A percentile compares a stretch with the other conserved stretches of the same genome.
phyloP scores from a whole-genome alignment of 169 alveolate species.

The Eimeria tenella region DNA sequence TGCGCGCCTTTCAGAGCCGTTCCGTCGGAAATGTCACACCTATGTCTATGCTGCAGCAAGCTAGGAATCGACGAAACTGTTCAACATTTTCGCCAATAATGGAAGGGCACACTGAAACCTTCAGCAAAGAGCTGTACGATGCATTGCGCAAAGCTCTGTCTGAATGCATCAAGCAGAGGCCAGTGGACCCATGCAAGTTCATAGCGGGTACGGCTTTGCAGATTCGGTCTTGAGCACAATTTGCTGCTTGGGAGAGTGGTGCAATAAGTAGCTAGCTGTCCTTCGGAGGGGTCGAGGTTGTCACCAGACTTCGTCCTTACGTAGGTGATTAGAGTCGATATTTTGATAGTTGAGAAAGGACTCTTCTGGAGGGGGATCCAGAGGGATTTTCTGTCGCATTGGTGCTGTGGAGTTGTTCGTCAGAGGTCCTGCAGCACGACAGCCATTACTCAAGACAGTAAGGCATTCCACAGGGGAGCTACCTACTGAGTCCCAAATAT shows the following conservation, averaged over 20 bases:
- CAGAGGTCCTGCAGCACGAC: constrained; percentile 37
- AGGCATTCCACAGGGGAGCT: neutral
- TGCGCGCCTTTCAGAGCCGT: neutral
- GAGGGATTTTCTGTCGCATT: neutral
- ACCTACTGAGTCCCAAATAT: too few relatives aligned
- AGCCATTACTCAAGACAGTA: constrained; percentile 65
- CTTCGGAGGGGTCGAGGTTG: neutral
- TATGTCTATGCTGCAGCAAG: neutral
- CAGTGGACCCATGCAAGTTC: constrained; percentile 57
- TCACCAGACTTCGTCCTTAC: neutral
- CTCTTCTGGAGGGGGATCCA: neutral
- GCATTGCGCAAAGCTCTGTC: constrained; percentile 55
- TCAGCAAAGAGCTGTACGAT: constrained; percentile 53
- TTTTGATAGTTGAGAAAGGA: neutral
- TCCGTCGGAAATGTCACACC: neutral
- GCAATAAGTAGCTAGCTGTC: neutral
- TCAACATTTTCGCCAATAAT: neutral
- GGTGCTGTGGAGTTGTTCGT: neutral
- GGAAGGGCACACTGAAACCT: neutral
- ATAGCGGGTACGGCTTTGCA: constrained; percentile 56
- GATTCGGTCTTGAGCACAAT: neutral
- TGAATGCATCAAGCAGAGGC: constrained; percentile 58
- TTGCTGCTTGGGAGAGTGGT: neutral
- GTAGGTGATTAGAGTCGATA: neutral
- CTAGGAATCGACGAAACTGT: neutral